Evolutionary conservation across 2,329 filamentous ascomycete genomes (phyloP).

Genomic region (Xylariaceae sp.): DNA sequence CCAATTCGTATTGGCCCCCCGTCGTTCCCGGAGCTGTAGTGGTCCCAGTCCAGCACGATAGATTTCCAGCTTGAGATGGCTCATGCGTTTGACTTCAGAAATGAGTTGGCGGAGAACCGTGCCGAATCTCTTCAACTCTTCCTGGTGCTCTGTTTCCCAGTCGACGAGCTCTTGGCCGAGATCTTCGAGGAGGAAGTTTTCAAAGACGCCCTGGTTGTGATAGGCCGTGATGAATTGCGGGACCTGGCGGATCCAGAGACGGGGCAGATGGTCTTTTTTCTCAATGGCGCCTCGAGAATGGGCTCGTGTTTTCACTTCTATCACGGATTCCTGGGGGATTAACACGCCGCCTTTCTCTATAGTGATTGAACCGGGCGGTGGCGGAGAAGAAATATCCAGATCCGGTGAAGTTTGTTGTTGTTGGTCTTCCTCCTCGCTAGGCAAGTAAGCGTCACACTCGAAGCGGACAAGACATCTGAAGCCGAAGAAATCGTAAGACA

Average conservation of each 20-base stretch:
- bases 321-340: conserved; percentile 20
- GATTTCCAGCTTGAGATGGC: conserved; percentile 23
- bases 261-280: conserved; percentile 21
- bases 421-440: neutral
- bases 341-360: conserved; percentile 4
- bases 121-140: conserved; percentile 20
- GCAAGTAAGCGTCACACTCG: conserved; percentile 23
- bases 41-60: conserved; percentile 21
- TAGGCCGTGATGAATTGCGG: conserved; percentile 23
- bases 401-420: neutral
- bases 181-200: conserved; percentile 15
- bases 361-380: neutral
- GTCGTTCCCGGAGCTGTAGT: conserved; percentile 22
- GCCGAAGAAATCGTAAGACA: conserved; percentile 23
- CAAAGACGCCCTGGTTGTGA: conserved; percentile 19
- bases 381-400: neutral
- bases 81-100: conserved; percentile 20
- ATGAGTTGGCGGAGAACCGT: conserved; percentile 19
- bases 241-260: conserved; percentile 27
- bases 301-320: conserved; percentile 25
- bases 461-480: conserved; percentile 26
- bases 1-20: conserved; percentile 11
- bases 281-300: conserved; percentile 9
- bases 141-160: conserved; percentile 23
- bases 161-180: conserved; percentile 14